Evolutionary conservation across 2,329 filamentous ascomycete species (phyloP), one percentile per base, ranked within the genome.

Genomic region (Fusarium tjaetaba): DNA sequence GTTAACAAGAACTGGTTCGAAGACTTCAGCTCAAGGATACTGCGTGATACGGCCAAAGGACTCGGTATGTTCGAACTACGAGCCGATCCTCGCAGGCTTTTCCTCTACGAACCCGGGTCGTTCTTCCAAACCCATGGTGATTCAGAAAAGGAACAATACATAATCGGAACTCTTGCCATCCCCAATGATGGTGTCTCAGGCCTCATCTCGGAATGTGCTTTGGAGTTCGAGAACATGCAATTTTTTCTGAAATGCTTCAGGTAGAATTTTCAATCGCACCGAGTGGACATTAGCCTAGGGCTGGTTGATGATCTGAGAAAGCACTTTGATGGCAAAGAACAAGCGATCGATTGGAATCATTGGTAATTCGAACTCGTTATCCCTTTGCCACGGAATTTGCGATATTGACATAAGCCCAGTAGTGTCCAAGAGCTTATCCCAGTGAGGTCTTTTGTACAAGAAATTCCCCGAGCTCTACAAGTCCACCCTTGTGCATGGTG

Each of bases 41-140:
- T 65, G 15, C 26, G 13, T 11, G 26, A 51, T 36, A 52, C 52
- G 7, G 60, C 52, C 5, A 26, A n/a, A 30, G 42, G 46, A 16
- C 68, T 74, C 18, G 55, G 71, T 16, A 43, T 68, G 1, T 13
- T 24, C 38, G 20, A 46, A 2, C 39, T 67, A 18, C 24, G 22
- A 36, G 64, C 39, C n/a, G 61, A 49, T 14, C 68, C 68, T 4
- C 56, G 72, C 34, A 74, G 70, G 30, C 36, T 74, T 38, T 24
- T 69, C 3, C 72, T 71, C 16, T 64, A 65, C 39, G 71, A 72
- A 11, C 65, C 48, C 18, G 72, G 71, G 11, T 66, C 72, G 13
- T 74, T 72, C 59, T 61, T 71, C 18, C 64, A 70, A 26, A 39
- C 51, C 24, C 56, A 68, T 56, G 66, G 62, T 11, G 57, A 71